phyloP scores from a whole-genome alignment of 2,329 filamentous ascomycete genomes.

The Colletotrichum aenigma region DNA sequence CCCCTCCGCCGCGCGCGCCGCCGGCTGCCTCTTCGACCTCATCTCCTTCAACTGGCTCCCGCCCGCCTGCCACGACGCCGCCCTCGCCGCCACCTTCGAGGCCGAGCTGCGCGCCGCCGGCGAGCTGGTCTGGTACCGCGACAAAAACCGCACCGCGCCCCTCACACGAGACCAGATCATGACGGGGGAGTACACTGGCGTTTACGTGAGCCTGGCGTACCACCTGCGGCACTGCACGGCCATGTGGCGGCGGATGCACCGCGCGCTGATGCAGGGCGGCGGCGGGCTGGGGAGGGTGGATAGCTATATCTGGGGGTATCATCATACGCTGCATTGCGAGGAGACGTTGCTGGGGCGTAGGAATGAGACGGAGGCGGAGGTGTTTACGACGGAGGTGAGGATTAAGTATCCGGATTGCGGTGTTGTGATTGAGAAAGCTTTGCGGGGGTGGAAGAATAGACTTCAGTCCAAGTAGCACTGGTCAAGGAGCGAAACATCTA shows the following conservation, averaged over 20 bases:
- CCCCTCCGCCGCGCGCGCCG: slow-evolving; percentile 1
- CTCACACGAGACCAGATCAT: background rate
- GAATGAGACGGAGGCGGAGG: background rate
- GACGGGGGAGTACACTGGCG: background rate
- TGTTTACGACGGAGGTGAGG: slow-evolving; percentile 11
- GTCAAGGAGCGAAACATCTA: too few relatives aligned
- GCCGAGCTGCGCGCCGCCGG: background rate
- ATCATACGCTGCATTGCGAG: slow-evolving; percentile 16
- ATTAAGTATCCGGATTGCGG: slow-evolving; percentile 18
- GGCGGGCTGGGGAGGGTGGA: slow-evolving; percentile 9
- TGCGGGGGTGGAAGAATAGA: too few relatives aligned
- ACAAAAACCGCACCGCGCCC: background rate
- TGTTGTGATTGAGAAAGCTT: too few relatives aligned
- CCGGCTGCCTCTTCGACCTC: slow-evolving; percentile 14
- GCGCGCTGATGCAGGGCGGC: slow-evolving; percentile 2
- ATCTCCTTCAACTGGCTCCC: slow-evolving; percentile 19
- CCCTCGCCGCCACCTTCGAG: slow-evolving; percentile 1
- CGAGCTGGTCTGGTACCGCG: background rate
- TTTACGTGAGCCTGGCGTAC: slow-evolving; percentile 9
- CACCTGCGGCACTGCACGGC: slow-evolving; percentile 16
- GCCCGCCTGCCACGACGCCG: slow-evolving; percentile 3
- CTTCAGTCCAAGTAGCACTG: too few relatives aligned
- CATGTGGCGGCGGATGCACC: slow-evolving; percentile 15
- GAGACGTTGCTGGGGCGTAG: background rate
- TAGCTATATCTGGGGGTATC: slow-evolving; percentile 14